Percentiles rank a stretch among this genome's conserved stretches.
Conservation (phyloP, 495 filamentous ascomycete genomes). For the Achaetomiella virescens region DNA sequence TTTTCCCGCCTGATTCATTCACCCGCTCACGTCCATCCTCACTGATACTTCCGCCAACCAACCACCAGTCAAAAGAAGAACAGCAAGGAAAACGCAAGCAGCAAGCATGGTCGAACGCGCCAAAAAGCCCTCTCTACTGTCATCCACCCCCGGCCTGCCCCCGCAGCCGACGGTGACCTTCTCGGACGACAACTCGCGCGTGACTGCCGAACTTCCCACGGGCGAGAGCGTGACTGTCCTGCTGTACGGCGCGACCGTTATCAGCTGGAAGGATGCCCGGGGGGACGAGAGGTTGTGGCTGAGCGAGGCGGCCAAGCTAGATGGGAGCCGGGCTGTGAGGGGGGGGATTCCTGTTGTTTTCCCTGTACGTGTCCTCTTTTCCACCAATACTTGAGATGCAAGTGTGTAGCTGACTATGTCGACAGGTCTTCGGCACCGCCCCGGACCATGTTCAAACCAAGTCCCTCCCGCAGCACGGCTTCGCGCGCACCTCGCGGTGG, state of each 20-base stretch:
- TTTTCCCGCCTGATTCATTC: neutral
- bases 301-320: constrained; percentile 63
- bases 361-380: constrained; percentile 55
- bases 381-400: neutral
- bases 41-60: neutral
- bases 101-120: constrained; percentile 67
- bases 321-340: constrained; percentile 55
- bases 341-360: constrained; percentile 93
- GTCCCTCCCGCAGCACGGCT: constrained; percentile 85
- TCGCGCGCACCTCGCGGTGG: constrained; percentile 80
- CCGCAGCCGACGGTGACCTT: constrained; percentile 65
- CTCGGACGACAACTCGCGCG: constrained; percentile 54
- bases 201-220: constrained; percentile 69
- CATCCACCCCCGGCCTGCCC: constrained; percentile 56
- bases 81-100: constrained; percentile 3
- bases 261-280: constrained; percentile 76
- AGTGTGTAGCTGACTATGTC: neutral
- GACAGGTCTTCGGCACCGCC: constrained; percentile 82
- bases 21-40: too few species aligned
- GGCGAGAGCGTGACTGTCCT: constrained; percentile 82
- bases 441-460: constrained; percentile 64
- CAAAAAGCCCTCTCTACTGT: constrained; percentile 83
- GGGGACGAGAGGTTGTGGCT: constrained; percentile 87
- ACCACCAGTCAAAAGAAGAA: neutral
- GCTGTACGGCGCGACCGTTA: constrained; percentile 86